phyloP scores from a whole-genome alignment of 1,139 yeast genomes.

The Yamadazyma taylorii region DNA sequence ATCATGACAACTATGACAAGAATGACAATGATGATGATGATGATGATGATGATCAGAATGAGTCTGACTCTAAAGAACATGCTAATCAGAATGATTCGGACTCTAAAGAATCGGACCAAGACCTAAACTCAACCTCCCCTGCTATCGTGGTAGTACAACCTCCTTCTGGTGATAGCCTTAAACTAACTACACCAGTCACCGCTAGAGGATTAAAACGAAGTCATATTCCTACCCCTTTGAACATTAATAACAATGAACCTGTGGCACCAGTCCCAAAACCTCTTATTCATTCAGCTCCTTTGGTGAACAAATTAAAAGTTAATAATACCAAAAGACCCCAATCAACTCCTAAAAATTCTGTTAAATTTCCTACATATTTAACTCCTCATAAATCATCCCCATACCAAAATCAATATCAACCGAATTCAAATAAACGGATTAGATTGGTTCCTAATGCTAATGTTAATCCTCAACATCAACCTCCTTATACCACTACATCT shows the following conservation, averaged over 20 bases:
- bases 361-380: constrained; percentile 15
- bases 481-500: constrained; percentile 11
- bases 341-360: constrained; percentile 14
- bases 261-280: constrained; percentile 6
- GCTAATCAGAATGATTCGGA: constrained; percentile 3
- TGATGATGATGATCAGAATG: too few species aligned
- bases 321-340: constrained; percentile 7
- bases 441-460: too few species aligned
- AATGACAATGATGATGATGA: too few species aligned
- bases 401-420: constrained; percentile 8
- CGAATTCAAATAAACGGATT: constrained; percentile 6
- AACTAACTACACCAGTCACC: constrained; percentile 6
- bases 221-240: constrained; percentile 48
- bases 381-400: constrained; percentile 19
- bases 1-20: too few species aligned
- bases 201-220: constrained; percentile 42
- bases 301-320: constrained; percentile 21
- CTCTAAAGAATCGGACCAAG: not conserved
- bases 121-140: not conserved
- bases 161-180: constrained; percentile 3
- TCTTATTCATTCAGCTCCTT: constrained; percentile 27
- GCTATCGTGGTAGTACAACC: constrained; percentile 1
- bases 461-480: constrained; percentile 4
- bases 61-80: too few species aligned
- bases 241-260: constrained; percentile 19